phyloP scores from a whole-genome alignment of 2,329 filamentous ascomycete species.

The Arthrinium phaeospermum region DNA sequence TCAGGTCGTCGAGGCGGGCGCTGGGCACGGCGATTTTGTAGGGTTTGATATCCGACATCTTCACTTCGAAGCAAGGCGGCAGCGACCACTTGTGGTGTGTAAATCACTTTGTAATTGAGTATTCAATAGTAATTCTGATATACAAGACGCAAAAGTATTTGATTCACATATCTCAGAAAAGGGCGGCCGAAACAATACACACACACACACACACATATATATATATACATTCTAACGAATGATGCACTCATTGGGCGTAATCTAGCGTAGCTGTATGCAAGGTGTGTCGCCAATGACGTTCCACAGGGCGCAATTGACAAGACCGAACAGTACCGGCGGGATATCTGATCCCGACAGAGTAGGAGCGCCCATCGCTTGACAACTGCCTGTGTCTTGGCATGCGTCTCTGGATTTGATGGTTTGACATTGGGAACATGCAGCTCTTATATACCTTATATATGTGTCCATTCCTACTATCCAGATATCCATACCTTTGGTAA shows the following conservation, averaged over 20 bases:
- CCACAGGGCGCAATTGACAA: background rate
- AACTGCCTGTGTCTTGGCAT: background rate
- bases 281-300: background rate
- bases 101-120: background rate
- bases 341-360: background rate
- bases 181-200: background rate
- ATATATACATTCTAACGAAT: background rate
- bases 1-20: constrained; percentile 39
- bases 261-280: constrained; percentile 1
- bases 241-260: background rate
- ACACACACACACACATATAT: too few relatives aligned
- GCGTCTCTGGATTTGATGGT: too few relatives aligned
- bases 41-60: constrained; percentile 39
- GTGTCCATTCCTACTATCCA: too few relatives aligned
- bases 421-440: background rate
- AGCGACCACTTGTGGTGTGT: background rate
- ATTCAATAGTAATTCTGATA: background rate
- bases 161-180: background rate
- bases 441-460: too few relatives aligned
- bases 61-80: background rate
- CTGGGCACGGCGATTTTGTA: constrained; percentile 43
- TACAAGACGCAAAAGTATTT: background rate
- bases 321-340: background rate
- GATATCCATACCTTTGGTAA: background rate
- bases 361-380: background rate